These are phyloP conservation scores for Chytriomyces sp. DNA, from an alignment of 192 early-diverging fungal species.

Conservation along the genomic window DNA sequence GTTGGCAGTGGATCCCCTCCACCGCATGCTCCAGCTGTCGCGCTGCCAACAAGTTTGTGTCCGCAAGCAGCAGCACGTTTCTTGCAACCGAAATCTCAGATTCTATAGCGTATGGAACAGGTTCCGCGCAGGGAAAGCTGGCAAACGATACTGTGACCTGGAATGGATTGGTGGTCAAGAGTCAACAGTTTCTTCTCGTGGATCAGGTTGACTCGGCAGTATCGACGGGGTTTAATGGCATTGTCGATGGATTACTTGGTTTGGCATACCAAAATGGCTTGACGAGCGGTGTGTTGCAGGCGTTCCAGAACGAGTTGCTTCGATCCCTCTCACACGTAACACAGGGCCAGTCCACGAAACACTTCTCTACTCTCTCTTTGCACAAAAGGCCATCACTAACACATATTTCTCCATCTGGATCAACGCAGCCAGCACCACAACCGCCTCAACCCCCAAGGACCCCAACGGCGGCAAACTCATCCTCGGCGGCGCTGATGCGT, in stretches of 20 bases:
- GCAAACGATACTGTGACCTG: constrained; percentile 3
- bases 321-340: too few relatives aligned
- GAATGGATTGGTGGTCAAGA: not conserved
- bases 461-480: constrained; percentile 6
- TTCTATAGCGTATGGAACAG: not conserved
- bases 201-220: not conserved
- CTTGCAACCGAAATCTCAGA: not conserved
- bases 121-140: not conserved
- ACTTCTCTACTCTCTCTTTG: not conserved
- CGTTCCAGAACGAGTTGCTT: too few relatives aligned
- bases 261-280: constrained; percentile 4
- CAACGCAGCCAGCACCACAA: constrained; percentile 5
- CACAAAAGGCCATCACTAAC: not conserved
- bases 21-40: not conserved
- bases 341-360: not conserved
- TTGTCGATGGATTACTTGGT: constrained; percentile 20
- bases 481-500: constrained; percentile 9
- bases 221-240: not conserved
- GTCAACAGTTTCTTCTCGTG: constrained; percentile 3
- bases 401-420: constrained; percentile 13
- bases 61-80: not conserved
- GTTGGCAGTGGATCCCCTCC: not conserved
- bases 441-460: not conserved
- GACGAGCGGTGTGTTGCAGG: too few relatives aligned
- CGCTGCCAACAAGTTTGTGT: not conserved